Conservation (phyloP, 23 red algal genomes). For the Gracilaria domingensis region DNA sequence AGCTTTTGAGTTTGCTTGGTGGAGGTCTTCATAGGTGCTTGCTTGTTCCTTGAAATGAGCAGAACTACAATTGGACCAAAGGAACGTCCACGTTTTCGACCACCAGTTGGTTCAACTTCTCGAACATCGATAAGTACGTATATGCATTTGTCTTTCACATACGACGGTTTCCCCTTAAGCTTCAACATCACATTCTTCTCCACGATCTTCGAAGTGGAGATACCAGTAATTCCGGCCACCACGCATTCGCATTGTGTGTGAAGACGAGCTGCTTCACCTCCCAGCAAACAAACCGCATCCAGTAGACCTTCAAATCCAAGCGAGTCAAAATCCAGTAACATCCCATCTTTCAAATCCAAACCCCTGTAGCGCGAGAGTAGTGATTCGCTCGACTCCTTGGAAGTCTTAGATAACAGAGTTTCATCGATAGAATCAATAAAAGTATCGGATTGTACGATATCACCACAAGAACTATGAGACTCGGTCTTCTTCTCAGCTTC, state of each 20-base stretch:
- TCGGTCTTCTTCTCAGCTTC: background rate
- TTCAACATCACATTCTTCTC: conserved; percentile 27
- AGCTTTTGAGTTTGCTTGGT: conserved; percentile 33
- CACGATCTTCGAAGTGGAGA: conserved; percentile 14
- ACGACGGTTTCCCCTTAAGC: background rate
- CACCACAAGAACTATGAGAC: background rate
- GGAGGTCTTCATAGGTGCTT: background rate
- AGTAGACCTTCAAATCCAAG: conserved; percentile 35
- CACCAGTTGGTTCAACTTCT: conserved; percentile 37
- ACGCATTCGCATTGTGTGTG: conserved; percentile 1
- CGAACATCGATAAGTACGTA: conserved; percentile 47
- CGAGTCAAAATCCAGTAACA: conserved; percentile 28
- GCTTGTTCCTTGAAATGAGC: background rate
- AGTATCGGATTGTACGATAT: background rate
- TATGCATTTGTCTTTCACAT: background rate
- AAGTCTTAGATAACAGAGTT: background rate
- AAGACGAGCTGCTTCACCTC: conserved; percentile 12
- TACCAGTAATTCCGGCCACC: conserved; percentile 6
- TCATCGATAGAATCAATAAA: background rate
- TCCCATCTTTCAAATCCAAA: background rate
- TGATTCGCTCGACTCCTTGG: background rate
- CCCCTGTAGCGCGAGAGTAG: background rate
- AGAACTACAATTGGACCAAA: conserved; percentile 52
- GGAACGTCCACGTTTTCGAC: conserved; percentile 45
- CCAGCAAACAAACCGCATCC: conserved; percentile 51